These are phyloP conservation scores for Xanthoparmelia taractica DNA, from an alignment of 495 filamentous ascomycete species.

Conservation along the genomic window DNA sequence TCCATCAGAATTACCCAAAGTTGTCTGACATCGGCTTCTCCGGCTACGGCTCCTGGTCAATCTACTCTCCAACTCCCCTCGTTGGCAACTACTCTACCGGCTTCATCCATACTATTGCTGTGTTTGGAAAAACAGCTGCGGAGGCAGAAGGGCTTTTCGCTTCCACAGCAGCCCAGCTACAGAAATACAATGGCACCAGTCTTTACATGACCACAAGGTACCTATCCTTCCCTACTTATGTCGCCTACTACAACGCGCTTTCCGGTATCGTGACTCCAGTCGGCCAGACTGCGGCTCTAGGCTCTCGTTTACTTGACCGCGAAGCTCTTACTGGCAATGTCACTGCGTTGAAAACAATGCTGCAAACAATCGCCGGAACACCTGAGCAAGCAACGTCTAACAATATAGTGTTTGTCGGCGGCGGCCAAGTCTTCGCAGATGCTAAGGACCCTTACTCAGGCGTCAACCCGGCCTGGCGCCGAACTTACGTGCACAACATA, in stretches of 20 bases:
- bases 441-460: constrained; percentile 28
- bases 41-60: constrained; percentile 34
- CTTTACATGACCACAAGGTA: constrained; percentile 30
- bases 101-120: constrained; percentile 32
- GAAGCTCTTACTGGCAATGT: constrained; percentile 27
- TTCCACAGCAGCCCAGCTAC: constrained; percentile 24
- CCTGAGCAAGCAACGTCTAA: constrained; percentile 28
- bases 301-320: constrained; percentile 37
- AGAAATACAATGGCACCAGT: constrained; percentile 27
- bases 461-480: constrained; percentile 41
- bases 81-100: constrained; percentile 30
- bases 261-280: constrained; percentile 29
- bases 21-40: constrained; percentile 28
- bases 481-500: constrained; percentile 34
- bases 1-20: constrained; percentile 24
- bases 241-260: constrained; percentile 31
- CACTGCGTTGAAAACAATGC: constrained; percentile 24
- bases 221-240: constrained; percentile 32
- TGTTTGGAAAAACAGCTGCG: constrained; percentile 26
- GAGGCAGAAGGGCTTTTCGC: constrained; percentile 27
- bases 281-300: constrained; percentile 26
- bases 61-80: constrained; percentile 23
- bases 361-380: constrained; percentile 29
- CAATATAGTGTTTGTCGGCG: constrained; percentile 34
- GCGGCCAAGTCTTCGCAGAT: constrained; percentile 32